These are phyloP conservation scores for Citrullus amarus DNA, from an alignment of 306 rosid species.

Conservation along the genomic window DNA sequence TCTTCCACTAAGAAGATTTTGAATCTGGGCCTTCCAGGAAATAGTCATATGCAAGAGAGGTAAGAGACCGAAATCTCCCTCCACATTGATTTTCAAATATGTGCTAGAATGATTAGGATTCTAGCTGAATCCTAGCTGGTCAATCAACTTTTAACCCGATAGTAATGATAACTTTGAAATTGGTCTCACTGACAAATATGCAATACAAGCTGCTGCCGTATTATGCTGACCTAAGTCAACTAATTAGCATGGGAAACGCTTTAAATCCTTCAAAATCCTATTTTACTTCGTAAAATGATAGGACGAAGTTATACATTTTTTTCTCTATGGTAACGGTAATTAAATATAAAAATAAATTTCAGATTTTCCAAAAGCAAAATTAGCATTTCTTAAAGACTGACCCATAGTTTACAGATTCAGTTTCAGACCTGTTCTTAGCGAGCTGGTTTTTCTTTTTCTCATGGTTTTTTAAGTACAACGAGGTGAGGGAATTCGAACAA, in stretches of 20 bases:
- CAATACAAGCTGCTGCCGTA: no score
- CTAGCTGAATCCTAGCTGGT: neutral
- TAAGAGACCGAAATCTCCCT: conserved; percentile 16
- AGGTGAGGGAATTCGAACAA: no score
- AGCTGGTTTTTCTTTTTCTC: neutral
- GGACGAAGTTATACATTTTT: no score
- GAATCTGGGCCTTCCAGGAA: conserved; percentile 21
- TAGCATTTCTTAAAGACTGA: neutral
- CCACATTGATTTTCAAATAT: neutral
- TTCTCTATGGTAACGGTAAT: neutral
- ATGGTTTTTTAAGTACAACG: no score
- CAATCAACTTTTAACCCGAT: no score
- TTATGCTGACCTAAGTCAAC: neutral
- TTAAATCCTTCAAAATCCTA: neutral
- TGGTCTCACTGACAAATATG: no score
- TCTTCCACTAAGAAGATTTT: conserved; percentile 16
- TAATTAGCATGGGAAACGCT: neutral
- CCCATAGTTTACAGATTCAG: neutral
- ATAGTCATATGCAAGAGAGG: conserved; percentile 27
- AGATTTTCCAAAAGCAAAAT: neutral
- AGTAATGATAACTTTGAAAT: no score
- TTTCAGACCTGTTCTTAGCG: neutral
- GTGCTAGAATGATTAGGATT: neutral
- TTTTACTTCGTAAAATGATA: neutral
- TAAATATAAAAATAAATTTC: neutral